These are phyloP conservation scores for Daldinia grandis DNA, from an alignment of 495 filamentous ascomycete species.

Conservation along the genomic window DNA sequence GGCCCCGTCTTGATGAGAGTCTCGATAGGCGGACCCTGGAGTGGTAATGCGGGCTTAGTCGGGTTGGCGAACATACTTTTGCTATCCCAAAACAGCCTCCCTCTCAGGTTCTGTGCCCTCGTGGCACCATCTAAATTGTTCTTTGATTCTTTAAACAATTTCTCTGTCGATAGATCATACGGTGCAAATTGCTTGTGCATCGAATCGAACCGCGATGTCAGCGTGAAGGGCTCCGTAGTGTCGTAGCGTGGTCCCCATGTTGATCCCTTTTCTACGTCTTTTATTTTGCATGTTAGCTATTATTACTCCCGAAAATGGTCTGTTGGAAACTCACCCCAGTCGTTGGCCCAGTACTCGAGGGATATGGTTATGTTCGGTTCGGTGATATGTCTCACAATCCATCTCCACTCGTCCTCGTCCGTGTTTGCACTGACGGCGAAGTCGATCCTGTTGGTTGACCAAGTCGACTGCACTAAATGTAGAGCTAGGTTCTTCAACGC, in stretches of 20 bases:
- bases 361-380: slow-evolving; percentile 33
- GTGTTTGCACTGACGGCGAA: slow-evolving; percentile 29
- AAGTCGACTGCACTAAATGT: slow-evolving; percentile 18
- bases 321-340: slow-evolving; percentile 37
- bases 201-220: slow-evolving; percentile 1
- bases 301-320: no score
- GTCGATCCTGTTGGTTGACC: slow-evolving; percentile 11
- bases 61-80: slow-evolving; percentile 41
- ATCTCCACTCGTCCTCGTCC: slow-evolving; percentile 35
- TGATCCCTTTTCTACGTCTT: slow-evolving; percentile 11
- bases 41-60: slow-evolving; percentile 44
- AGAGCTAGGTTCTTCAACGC: neutral
- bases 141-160: slow-evolving; percentile 13
- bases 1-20: slow-evolving; percentile 44
- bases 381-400: slow-evolving; percentile 37
- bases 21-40: slow-evolving; percentile 50
- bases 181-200: neutral
- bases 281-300: slow-evolving; percentile 7
- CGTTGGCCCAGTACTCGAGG: slow-evolving; percentile 8
- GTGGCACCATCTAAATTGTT: slow-evolving; percentile 10
- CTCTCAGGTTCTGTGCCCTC: slow-evolving; percentile 20
- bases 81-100: slow-evolving; percentile 27
- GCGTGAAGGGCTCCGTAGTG: neutral
- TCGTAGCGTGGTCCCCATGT: slow-evolving; percentile 31
- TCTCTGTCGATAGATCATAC: neutral